These are phyloP conservation scores for Corynascus novoguineensis DNA, from an alignment of 495 filamentous ascomycete genomes.

Conservation along the genomic window DNA sequence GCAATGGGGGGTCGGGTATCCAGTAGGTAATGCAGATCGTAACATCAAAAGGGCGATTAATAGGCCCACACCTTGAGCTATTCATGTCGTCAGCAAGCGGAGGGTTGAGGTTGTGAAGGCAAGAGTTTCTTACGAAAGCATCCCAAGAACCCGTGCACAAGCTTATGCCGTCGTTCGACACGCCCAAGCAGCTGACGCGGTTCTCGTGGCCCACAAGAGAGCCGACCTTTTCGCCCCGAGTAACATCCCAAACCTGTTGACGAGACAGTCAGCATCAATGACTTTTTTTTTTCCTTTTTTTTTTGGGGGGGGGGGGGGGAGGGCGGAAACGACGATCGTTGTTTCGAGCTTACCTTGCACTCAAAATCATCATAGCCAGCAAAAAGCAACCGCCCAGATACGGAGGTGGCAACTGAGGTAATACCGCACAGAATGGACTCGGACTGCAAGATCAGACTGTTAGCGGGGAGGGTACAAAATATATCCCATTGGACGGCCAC, in stretches of 20 bases:
- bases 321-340: constrained; percentile 6
- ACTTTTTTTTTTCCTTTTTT: too few relatives aligned
- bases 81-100: constrained; percentile 20
- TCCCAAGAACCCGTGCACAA: constrained; percentile 99
- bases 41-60: constrained; percentile 29
- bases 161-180: constrained; percentile 98
- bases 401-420: constrained; percentile 95
- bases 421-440: constrained; percentile 97
- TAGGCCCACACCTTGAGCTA: constrained; percentile 89
- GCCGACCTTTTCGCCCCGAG: constrained; percentile 93
- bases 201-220: constrained; percentile 97
- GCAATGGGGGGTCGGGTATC: constrained; percentile 29
- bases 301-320: too few relatives aligned
- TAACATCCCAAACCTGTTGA: constrained; percentile 91
- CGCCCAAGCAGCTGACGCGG: constrained; percentile 94
- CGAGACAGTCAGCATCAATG: constrained; percentile 1
- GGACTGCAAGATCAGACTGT: constrained; percentile 52
- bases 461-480: constrained; percentile 17
- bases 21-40: constrained; percentile 24
- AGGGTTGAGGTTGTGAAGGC: background rate
- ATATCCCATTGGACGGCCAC: constrained; percentile 23
- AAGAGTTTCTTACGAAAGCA: constrained; percentile 68
- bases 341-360: constrained; percentile 79
- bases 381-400: constrained; percentile 91
- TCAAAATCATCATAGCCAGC: constrained; percentile 99